Evolutionary conservation across 2,329 filamentous ascomycete species (phyloP).

Genomic region (Fusarium newnesense): DNA sequence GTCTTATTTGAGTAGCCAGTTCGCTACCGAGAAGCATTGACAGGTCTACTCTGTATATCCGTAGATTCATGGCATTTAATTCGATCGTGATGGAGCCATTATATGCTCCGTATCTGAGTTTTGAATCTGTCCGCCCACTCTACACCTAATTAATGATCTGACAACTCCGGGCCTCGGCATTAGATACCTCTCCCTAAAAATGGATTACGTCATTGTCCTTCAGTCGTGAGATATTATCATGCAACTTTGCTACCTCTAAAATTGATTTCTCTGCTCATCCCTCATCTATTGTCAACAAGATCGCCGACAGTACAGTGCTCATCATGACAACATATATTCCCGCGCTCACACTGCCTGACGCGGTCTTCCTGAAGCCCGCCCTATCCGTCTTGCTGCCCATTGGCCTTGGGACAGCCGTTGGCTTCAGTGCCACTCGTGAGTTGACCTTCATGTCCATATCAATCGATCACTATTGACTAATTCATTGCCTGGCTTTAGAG

Average conservation of each 20-base stretch:
- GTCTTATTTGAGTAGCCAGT: slow-evolving; percentile 28
- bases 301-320: slow-evolving; percentile 11
- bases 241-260: neutral
- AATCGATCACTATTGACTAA: neutral
- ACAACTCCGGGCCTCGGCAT: slow-evolving; percentile 10
- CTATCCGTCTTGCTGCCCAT: slow-evolving; percentile 81
- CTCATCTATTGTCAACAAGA: neutral
- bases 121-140: slow-evolving; percentile 32
- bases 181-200: neutral
- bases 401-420: slow-evolving; percentile 76
- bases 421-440: slow-evolving; percentile 74
- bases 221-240: slow-evolving; percentile 9
- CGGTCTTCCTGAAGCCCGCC: slow-evolving; percentile 77
- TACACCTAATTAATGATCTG: neutral
- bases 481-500: slow-evolving; percentile 51
- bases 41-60: neutral
- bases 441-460: slow-evolving; percentile 12
- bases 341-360: slow-evolving; percentile 77
- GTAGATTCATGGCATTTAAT: neutral
- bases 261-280: neutral
- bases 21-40: slow-evolving; percentile 21
- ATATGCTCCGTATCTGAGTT: slow-evolving; percentile 20
- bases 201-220: slow-evolving; percentile 42
- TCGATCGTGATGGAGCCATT: slow-evolving; percentile 18
- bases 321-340: slow-evolving; percentile 84